Base-by-base conservation (phyloP, 495 filamentous ascomycete species). In the Talaromyces thailandensis region DNA sequence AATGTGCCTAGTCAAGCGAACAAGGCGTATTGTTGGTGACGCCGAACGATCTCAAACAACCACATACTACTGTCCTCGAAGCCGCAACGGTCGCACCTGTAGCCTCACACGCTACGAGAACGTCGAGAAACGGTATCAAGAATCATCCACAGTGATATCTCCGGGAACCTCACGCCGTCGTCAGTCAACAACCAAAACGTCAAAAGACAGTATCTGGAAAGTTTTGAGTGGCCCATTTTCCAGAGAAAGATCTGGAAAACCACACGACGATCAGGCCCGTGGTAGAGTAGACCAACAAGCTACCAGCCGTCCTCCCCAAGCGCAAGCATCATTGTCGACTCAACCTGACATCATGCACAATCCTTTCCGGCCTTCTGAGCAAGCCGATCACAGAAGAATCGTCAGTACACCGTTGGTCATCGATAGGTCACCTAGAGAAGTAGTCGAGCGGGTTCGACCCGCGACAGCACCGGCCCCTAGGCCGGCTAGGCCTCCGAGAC, bases 151-250 rank as follows among this genome's bases (percentile, higher is more conserved):
- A 26, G 16, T 48, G 2, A 40, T 62, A 62, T 58, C 64, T 16
- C 56, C 66, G 18, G 31, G 62, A 37, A 61, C 23, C 48, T 50
- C 29, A 32, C 51, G 23, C 50, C 70, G 18, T 64, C 67, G 57
- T 50, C 63, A 52, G 59, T 63, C 18, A 60, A 67, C 18, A 65
- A 64, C 62, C 43, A 48, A 48, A 48, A 48, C 43, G 21, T 21
- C 43, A 48, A 48, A 26, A 28, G 51, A 55, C 12, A 28, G 51
- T 28, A 55, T 55, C 51, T 55, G 51, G 51, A 55, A 55, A 28
- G 26, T 25, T 11, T 23, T 55, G 51, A 28, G 51, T n/a, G 26
- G 26, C 11, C 26, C 51, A 28, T 55, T 55, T 4, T 55, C 23
- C 23, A 55, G 11, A 55, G 26, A 25, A 28, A 55, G 21, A 9